Base-by-base conservation (phyloP, 495 filamentous ascomycete genomes). In the Choiromyces venosus region DNA sequence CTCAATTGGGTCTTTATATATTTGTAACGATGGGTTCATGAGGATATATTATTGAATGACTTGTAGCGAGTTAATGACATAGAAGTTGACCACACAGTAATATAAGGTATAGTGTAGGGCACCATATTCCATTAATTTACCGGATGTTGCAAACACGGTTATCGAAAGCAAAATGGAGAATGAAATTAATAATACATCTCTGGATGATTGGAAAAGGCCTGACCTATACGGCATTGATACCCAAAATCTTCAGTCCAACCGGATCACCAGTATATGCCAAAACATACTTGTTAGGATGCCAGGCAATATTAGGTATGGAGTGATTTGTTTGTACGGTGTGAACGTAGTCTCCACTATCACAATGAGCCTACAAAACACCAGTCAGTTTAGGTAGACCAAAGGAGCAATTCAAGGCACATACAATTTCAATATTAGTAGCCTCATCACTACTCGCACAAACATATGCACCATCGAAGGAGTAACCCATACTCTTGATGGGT, bases 361-460 rank as follows among this genome's bases (percentile, higher is more conserved):
- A 89, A 81, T 97, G 93, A 75, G 90, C 92, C 91, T 91, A 70
- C 40, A 71, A 78, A 74, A 67, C 25, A 68, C 42, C 19, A 33
- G 71, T 75, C 72, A 61, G 65, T 70, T 65, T 0, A 71, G 64
- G 37, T 29, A 25, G 42, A 37, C 35, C 33, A 12, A 42, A 29
- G 39, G 65, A 25, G 37, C 9, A 25, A 37, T 52, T 33, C 37
- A 40, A 39, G 10, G 39, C 76, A 82, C 77, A 68, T 38, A 80
- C 78, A 77, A 86, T 81, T 83, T 90, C 89, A 83, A 97, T 93
- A 79, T 97, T 93, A 74, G 91, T 91, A 18, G 92, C 93, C 37
- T 98, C 84, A 82, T 91, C 98, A 67, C 91, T 90, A 2, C 95
- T 94, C 79, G 97, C 96, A 79, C 93, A 98, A 66, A 89, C 92